Evolutionary conservation across 83 land plant species (phyloP).

Genomic region (Larix sibirica): DNA sequence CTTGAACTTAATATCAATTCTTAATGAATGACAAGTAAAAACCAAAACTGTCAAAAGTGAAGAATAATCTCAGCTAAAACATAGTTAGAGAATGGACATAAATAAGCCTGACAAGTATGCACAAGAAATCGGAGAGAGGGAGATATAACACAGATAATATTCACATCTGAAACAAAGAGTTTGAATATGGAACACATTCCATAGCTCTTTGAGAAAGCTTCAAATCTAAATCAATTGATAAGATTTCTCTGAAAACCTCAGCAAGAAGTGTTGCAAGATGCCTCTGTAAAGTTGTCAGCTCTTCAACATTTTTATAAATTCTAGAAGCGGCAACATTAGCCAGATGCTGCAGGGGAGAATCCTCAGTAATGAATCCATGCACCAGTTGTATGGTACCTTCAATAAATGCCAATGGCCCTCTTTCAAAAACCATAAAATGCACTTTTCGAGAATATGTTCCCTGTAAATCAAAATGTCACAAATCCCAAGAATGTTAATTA

Average conservation of each 20-base stretch:
- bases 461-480: slow-evolving; percentile 32
- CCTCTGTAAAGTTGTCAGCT: slow-evolving; percentile 43
- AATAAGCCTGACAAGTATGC: background rate
- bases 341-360: slow-evolving; percentile 47
- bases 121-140: background rate
- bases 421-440: slow-evolving; percentile 77
- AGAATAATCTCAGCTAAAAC: background rate
- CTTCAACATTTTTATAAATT: slow-evolving; percentile 54
- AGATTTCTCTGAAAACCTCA: slow-evolving; percentile 28
- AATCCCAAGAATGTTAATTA: background rate
- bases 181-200: background rate
- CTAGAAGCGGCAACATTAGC: slow-evolving; percentile 44
- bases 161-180: background rate
- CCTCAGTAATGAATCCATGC: slow-evolving; percentile 27
- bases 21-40: background rate
- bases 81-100: background rate
- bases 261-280: slow-evolving; percentile 68
- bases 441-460: slow-evolving; percentile 59
- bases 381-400: slow-evolving; percentile 43
- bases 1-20: background rate
- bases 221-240: background rate
- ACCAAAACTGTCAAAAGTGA: background rate
- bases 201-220: background rate
- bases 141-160: background rate
- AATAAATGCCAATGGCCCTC: slow-evolving; percentile 78